Conservation (phyloP, 768 basidiomycete genomes). For the Mycena floridula region DNA sequence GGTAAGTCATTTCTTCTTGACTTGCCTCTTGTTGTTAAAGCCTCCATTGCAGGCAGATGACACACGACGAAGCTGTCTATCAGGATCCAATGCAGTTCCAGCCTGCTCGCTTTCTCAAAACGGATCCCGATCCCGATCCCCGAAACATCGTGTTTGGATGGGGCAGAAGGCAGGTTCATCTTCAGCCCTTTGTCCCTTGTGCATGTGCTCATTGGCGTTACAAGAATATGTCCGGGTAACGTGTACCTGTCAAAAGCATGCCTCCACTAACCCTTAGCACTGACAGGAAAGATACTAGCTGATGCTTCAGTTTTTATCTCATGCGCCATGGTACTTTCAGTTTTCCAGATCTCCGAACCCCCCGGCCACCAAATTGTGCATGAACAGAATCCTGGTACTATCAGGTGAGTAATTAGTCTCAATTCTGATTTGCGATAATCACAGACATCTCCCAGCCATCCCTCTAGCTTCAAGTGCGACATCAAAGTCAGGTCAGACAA, state of each 20-base stretch:
- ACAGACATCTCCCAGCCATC: too few relatives aligned
- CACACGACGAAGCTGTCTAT: slow-evolving; percentile 14
- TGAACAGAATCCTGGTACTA: slow-evolving; percentile 29
- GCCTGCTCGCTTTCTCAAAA: slow-evolving; percentile 12
- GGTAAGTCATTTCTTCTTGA: slow-evolving; percentile 6
- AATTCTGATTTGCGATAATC: too few relatives aligned
- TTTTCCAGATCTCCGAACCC: slow-evolving; percentile 17
- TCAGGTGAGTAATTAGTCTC: too few relatives aligned
- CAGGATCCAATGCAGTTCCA: slow-evolving; percentile 15
- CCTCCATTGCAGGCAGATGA: slow-evolving; percentile 13
- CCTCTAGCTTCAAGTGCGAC: slow-evolving; percentile 11
- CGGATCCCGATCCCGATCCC: slow-evolving; percentile 25
- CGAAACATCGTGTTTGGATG: slow-evolving; percentile 38
- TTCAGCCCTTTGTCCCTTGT: background rate
- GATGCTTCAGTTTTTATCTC: slow-evolving; percentile 17
- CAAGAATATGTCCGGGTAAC: slow-evolving; percentile 8
- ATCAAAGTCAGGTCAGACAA: slow-evolving; percentile 14
- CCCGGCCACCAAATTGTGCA: slow-evolving; percentile 16
- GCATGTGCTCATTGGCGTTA: background rate
- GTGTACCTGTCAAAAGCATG: too few relatives aligned
- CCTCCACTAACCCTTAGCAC: background rate
- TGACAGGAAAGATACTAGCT: slow-evolving; percentile 17
- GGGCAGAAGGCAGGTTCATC: slow-evolving; percentile 27
- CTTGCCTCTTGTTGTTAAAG: background rate
- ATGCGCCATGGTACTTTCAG: slow-evolving; percentile 16